A percentile compares a stretch with the other conserved stretches of the same genome.
phyloP scores from a whole-genome alignment of 768 basidiomycete genomes.

The Heimioporus sp. region DNA sequence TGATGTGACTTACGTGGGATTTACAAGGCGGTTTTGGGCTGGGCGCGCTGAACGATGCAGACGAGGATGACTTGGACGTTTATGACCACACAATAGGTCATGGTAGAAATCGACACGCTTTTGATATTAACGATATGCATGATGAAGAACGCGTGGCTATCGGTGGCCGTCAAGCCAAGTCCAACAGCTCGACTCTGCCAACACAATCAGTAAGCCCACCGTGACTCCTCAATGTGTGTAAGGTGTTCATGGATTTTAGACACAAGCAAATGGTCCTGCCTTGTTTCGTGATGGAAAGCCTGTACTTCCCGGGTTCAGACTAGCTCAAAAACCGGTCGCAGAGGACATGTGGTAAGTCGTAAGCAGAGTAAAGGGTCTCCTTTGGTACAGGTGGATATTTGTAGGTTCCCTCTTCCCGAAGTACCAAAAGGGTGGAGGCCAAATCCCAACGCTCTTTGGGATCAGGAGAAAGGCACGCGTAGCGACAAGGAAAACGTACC shows the following conservation, averaged over 20 bases:
- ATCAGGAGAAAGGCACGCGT: constrained; percentile 36
- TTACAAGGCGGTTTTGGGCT: constrained; percentile 79
- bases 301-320: constrained; percentile 72
- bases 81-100: constrained; percentile 52
- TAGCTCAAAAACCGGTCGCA: constrained; percentile 63
- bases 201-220: constrained; percentile 11
- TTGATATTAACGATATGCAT: constrained; percentile 61
- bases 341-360: constrained; percentile 65
- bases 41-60: constrained; percentile 89
- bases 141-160: constrained; percentile 57
- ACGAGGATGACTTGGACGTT: constrained; percentile 87
- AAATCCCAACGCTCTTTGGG: constrained; percentile 78
- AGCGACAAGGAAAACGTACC: constrained; percentile 46
- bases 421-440: constrained; percentile 85
- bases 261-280: constrained; percentile 1
- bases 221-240: neutral
- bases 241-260: constrained; percentile 22
- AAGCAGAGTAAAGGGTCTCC: constrained; percentile 7
- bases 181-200: constrained; percentile 1
- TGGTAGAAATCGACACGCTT: constrained; percentile 54
- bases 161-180: constrained; percentile 29
- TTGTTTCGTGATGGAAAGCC: constrained; percentile 74
- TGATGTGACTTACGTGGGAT: constrained; percentile 1
- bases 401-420: constrained; percentile 82
- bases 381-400: constrained; percentile 14